Evolutionary conservation across 1,284 basidiomycete species (phyloP).

Genomic region (Tylopilus sp.): DNA sequence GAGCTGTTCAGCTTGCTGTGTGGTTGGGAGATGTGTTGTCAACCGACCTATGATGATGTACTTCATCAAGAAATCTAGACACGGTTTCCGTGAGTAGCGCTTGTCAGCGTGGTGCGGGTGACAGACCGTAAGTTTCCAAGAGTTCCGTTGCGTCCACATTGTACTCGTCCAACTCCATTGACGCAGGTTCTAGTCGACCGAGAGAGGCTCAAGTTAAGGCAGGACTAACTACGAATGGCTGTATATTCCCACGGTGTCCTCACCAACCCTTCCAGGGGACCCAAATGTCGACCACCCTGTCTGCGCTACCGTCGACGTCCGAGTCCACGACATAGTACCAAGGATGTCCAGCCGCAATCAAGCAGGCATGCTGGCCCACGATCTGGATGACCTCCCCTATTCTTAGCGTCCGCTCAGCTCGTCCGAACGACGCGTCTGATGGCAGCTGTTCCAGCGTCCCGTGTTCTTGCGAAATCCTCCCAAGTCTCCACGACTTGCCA

Average conservation of each 20-base stretch:
- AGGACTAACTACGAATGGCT: background rate
- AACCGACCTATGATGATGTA: conserved; percentile 88
- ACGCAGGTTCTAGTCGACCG: background rate
- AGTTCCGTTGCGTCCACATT: conserved; percentile 83
- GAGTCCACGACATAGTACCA: conserved; percentile 84
- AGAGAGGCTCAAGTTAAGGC: too few relatives aligned
- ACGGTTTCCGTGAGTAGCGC: conserved; percentile 14
- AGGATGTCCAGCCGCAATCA: conserved; percentile 71
- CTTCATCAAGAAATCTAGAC: conserved; percentile 92
- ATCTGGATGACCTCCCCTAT: conserved; percentile 65
- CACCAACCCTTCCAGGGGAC: conserved; percentile 90
- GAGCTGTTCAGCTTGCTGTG: conserved; percentile 4
- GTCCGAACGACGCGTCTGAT: conserved; percentile 23
- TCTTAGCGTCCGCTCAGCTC: conserved; percentile 37
- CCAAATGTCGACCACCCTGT: conserved; percentile 78
- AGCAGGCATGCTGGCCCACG: conserved; percentile 74
- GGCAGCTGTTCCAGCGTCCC: conserved; percentile 57
- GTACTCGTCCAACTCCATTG: conserved; percentile 60
- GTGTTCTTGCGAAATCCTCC: conserved; percentile 78
- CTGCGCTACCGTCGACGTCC: conserved; percentile 39
- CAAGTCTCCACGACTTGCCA: conserved; percentile 67
- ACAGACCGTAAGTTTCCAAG: conserved; percentile 85
- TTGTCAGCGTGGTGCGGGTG: background rate
- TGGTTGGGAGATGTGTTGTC: conserved; percentile 1
- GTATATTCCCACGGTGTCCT: conserved; percentile 26